Base-by-base conservation (phyloP, 345 rosid species). In the Acer yangbiense region DNA sequence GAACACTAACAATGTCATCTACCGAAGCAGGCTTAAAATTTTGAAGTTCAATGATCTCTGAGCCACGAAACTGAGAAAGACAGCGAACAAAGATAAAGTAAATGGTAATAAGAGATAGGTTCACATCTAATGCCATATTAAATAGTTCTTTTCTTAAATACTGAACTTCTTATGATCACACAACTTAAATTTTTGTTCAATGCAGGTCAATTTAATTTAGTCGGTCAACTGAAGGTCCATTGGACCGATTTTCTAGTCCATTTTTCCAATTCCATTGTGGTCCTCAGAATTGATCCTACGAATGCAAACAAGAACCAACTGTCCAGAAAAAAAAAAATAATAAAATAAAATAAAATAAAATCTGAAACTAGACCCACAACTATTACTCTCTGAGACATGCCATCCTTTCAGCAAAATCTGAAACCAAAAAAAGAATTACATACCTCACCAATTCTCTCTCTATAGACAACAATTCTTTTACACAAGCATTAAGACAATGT, bases 1-100 rank as follows among this genome's bases (percentile, higher is more conserved):
- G 98, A 79, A 93, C 93, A 79, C 82, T 89, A 82, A 88, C 88
- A 80, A 95, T 85, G 68, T 95, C 97, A 66, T 89, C 94, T 67
- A 89, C 70, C 43, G 92, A 89, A 76, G 98, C 97, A 77, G 90
- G 92, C 85, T 83, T 91, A 78, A 92, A 90, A 75, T 84, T 82
- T 65, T 72, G 81, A 58, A 95, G 93, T 85, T 95, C 92, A 82
- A 90, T 78, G 67, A 93, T 80, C 73, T 90, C 89, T 7, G 89
- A 84, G 71, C 96, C 86, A 43, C 93, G 92, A 82, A 88, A 89
- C 97, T 95, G 92, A 84, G 62, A 79, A 50, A 78, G 20, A 77
- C 13, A 55, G 68, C 43, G 17, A 71, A 63, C 7, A 18, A 17
- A 16, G 17, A 23, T 46, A 1, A 50, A 20, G 4, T 12, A 20